These are phyloP conservation scores for Adansonia madagascariensis DNA, from an alignment of 441 rosid species.

Conservation along the genomic window DNA sequence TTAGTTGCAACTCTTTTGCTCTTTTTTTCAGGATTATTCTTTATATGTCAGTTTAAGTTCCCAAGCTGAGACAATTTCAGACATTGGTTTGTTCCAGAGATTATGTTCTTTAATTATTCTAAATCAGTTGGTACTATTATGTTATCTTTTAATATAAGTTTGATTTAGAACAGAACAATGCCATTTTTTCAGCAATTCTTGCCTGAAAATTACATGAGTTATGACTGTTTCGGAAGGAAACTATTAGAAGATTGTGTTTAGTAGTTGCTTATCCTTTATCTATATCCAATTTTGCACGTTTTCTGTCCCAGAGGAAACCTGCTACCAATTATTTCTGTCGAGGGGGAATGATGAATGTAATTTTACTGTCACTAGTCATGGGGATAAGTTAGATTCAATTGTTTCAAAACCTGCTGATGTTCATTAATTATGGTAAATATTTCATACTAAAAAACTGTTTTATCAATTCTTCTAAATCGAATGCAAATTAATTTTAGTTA, in stretches of 20 bases:
- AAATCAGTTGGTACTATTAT: not conserved
- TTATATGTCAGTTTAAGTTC: not conserved
- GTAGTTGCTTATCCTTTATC: not conserved
- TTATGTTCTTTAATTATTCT: slow-evolving; percentile 2
- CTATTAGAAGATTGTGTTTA: not conserved
- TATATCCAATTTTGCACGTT: not conserved
- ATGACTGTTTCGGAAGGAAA: not conserved
- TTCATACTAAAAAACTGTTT: too few relatives aligned
- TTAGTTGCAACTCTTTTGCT: not conserved
- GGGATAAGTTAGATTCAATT: not conserved
- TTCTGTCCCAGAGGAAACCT: not conserved
- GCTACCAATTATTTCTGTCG: not conserved
- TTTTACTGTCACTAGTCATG: not conserved
- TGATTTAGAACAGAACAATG: not conserved
- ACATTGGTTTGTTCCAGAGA: not conserved
- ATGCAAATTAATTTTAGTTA: too few relatives aligned
- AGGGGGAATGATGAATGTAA: not conserved
- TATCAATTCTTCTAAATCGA: too few relatives aligned
- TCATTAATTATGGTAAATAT: not conserved
- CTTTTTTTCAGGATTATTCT: not conserved
- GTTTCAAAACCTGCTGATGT: too few relatives aligned
- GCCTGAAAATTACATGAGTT: not conserved
- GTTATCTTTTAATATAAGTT: not conserved
- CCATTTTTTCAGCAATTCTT: not conserved
- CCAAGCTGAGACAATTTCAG: not conserved